phyloP scores from a whole-genome alignment of 371 early-diverging fungal species.

The Sporodiniella umbellata region DNA sequence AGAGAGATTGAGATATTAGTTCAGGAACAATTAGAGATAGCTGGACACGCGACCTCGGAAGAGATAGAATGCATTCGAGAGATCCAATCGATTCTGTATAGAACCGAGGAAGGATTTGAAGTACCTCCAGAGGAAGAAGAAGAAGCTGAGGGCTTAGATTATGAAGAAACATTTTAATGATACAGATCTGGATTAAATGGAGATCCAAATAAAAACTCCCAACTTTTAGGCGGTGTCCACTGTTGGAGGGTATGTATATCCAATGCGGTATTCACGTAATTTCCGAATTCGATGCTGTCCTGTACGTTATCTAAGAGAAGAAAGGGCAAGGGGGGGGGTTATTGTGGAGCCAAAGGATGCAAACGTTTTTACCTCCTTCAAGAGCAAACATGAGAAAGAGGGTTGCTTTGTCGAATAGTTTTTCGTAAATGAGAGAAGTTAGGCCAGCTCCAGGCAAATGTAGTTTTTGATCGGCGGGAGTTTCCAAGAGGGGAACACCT shows the following conservation, averaged over 20 bases:
- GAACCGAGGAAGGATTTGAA: slow-evolving; percentile 71
- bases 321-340: too few relatives aligned
- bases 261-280: slow-evolving; percentile 49
- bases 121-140: slow-evolving; percentile 41
- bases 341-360: too few relatives aligned
- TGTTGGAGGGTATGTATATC: slow-evolving; percentile 2
- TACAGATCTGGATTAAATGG: slow-evolving; percentile 36
- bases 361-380: slow-evolving; percentile 64
- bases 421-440: slow-evolving; percentile 40
- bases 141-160: slow-evolving; percentile 3
- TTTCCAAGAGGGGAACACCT: slow-evolving; percentile 35
- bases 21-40: slow-evolving; percentile 67
- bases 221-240: slow-evolving; percentile 69
- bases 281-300: slow-evolving; percentile 63
- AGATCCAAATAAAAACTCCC: slow-evolving; percentile 59
- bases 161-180: slow-evolving; percentile 42
- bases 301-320: slow-evolving; percentile 57
- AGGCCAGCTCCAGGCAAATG: slow-evolving; percentile 58
- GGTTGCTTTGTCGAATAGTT: slow-evolving; percentile 18
- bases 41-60: slow-evolving; percentile 16
- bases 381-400: slow-evolving; percentile 63
- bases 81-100: slow-evolving; percentile 84
- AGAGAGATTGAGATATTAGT: slow-evolving; percentile 90
- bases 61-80: slow-evolving; percentile 52
- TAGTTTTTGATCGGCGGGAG: slow-evolving; percentile 7